A percentile compares a stretch with the other conserved stretches of the same genome.
Conservation (phyloP, 768 basidiomycete genomes). For the Phylloporus sp. region DNA sequence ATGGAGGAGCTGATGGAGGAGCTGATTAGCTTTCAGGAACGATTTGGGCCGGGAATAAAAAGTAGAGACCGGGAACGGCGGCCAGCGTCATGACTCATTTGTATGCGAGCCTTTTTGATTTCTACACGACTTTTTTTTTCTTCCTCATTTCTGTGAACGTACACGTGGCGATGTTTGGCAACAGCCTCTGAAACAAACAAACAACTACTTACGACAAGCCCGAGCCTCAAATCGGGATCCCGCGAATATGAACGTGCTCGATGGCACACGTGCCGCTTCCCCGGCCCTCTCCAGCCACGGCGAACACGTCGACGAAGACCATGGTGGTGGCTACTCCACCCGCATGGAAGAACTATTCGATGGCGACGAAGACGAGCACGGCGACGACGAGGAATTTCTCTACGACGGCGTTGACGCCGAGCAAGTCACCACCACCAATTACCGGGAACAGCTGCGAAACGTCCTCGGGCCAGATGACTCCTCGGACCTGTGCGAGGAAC, state of each 20-base stretch:
- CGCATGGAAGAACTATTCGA: slow-evolving; percentile 29
- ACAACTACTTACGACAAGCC: background rate
- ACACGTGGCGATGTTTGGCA: slow-evolving; percentile 28
- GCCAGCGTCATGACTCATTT: slow-evolving; percentile 29
- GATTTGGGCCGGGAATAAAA: slow-evolving; percentile 61
- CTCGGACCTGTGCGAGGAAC: slow-evolving; percentile 43
- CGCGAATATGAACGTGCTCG: slow-evolving; percentile 16
- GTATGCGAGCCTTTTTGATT: slow-evolving; percentile 9
- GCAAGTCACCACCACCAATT: slow-evolving; percentile 42
- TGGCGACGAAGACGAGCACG: slow-evolving; percentile 40
- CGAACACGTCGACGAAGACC: slow-evolving; percentile 20
- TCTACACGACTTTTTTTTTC: slow-evolving; percentile 6
- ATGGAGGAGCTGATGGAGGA: slow-evolving; percentile 93
- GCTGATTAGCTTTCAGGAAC: slow-evolving; percentile 82
- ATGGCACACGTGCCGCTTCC: slow-evolving; percentile 2
- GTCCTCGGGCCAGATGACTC: slow-evolving; percentile 63
- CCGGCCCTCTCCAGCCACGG: slow-evolving; percentile 16
- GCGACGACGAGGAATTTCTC: slow-evolving; percentile 61
- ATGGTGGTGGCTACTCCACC: slow-evolving; percentile 22
- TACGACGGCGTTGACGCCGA: slow-evolving; percentile 68
- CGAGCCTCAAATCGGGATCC: background rate
- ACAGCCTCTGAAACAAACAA: slow-evolving; percentile 25
- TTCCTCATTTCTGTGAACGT: background rate
- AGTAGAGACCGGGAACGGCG: slow-evolving; percentile 51
- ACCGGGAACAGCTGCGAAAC: slow-evolving; percentile 65